Evolutionary conservation across 495 filamentous ascomycete species (phyloP).

Genomic region (Neurospora sublineolata): DNA sequence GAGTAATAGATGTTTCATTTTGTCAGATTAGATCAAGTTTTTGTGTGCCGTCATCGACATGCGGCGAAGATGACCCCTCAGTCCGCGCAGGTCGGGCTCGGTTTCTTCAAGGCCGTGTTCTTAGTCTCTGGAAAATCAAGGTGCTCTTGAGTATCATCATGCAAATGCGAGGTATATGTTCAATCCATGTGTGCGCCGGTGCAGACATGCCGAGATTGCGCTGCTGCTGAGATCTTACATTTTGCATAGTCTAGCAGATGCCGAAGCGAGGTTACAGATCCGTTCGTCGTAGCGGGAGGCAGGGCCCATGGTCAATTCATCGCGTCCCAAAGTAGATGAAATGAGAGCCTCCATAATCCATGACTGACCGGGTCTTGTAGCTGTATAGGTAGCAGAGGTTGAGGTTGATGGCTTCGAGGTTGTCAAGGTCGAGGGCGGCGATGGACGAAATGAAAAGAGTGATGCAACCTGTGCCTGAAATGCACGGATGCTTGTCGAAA

Average conservation of each 20-base stretch:
- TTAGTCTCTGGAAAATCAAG: slow-evolving; percentile 26
- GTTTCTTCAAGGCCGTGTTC: slow-evolving; percentile 30
- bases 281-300: not conserved
- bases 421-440: not conserved
- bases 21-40: slow-evolving; percentile 49
- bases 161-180: slow-evolving; percentile 3
- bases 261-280: not conserved
- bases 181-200: not conserved
- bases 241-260: not conserved
- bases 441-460: not conserved
- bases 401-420: not conserved
- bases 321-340: not conserved
- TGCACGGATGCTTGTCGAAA: not conserved
- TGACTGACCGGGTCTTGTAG: not conserved
- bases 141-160: slow-evolving; percentile 37
- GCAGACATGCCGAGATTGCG: not conserved
- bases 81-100: slow-evolving; percentile 17
- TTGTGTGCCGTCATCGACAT: slow-evolving; percentile 32
- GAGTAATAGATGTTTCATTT: not conserved
- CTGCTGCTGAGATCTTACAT: not conserved
- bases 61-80: slow-evolving; percentile 40
- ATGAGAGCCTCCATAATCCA: not conserved
- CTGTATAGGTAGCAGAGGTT: not conserved
- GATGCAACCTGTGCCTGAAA: not conserved
- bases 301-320: not conserved